Evolutionary conservation across 306 rosid species (phyloP), one percentile per base, ranked within the genome.

Genomic region (Amphicarpaea edgeworthii): DNA sequence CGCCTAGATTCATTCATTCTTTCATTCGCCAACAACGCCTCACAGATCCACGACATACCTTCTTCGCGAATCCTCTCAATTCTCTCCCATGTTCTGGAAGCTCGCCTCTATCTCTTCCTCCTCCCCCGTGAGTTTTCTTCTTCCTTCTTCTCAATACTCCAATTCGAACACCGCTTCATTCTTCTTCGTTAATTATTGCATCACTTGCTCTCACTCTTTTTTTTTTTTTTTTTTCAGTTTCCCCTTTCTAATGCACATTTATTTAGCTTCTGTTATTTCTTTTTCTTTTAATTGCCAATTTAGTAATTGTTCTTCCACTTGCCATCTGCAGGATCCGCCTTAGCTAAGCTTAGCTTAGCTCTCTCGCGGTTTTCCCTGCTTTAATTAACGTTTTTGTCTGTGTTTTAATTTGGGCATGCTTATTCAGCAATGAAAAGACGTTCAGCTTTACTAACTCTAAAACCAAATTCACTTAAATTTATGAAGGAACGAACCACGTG

Each of bases 11-110:
- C 66, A 28, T 58, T 58, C 64, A 30, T n/a, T n/a, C n/a, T n/a
- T n/a, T n/a, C n/a, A n/a, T 34, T 34, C 40, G 42, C 66, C 66
- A 28, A 30, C 41, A n/a, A n/a, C 4, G 42, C 66, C 42, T 59
- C 66, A 7, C 66, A 59, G 66, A 59, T 59, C 66, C 40, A 59
- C 5, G n/a, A 26, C 17, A 28, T 42, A 28, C 21, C 71, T 51
- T 14, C n/a, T n/a, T n/a, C n/a, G n/a, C n/a, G n/a, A n/a, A n/a
- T n/a, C n/a, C n/a, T n/a, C n/a, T n/a, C n/a, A n/a, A n/a, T n/a
- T n/a, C n/a, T n/a, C n/a, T 12, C 73, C 95, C 70, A 95, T 95
- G 98, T 95, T 95, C 43, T 95, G 98, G 98, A 95, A 93, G 90
- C 95, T 95, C 79, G 85, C 97, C 12, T 75, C 98, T 74, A 86